Evolutionary conservation across 495 filamentous ascomycete species (phyloP).

Genomic region (Pyrenopolyporus hunteri): DNA sequence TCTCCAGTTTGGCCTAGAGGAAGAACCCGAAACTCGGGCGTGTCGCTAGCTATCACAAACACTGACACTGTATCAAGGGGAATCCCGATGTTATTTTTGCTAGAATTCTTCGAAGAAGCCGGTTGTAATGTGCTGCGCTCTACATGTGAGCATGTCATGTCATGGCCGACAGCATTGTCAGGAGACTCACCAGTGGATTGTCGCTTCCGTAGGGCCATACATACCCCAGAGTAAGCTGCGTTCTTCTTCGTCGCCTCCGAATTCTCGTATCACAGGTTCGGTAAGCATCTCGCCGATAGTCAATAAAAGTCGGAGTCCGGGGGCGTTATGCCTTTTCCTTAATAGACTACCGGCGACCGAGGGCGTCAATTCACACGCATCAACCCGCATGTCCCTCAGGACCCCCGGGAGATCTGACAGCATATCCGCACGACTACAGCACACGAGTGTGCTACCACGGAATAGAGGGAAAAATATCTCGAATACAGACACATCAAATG

Average conservation of each 20-base stretch:
- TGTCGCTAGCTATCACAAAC: slow-evolving; percentile 59
- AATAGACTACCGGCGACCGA: slow-evolving; percentile 77
- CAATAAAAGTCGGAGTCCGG: slow-evolving; percentile 66
- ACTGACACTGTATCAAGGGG: slow-evolving; percentile 78
- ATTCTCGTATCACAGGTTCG: slow-evolving; percentile 71
- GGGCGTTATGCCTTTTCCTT: slow-evolving; percentile 63
- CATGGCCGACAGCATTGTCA: neutral
- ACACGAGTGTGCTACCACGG: slow-evolving; percentile 72
- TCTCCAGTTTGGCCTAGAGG: slow-evolving; percentile 76
- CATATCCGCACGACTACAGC: slow-evolving; percentile 66
- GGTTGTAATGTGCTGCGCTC: slow-evolving; percentile 49
- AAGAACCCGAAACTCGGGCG: slow-evolving; percentile 54
- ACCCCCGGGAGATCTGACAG: slow-evolving; percentile 71
- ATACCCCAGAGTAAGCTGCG: slow-evolving; percentile 73
- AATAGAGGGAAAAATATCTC: slow-evolving; percentile 85
- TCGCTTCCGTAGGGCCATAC: slow-evolving; percentile 87
- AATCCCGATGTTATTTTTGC: slow-evolving; percentile 69
- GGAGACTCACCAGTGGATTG: slow-evolving; percentile 67
- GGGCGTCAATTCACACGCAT: slow-evolving; percentile 83
- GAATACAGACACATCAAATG: slow-evolving; percentile 88
- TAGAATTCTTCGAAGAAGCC: slow-evolving; percentile 45
- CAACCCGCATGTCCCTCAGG: slow-evolving; percentile 68
- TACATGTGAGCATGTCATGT: neutral
- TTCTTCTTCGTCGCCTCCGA: slow-evolving; percentile 57
- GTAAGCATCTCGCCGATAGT: slow-evolving; percentile 93